Conservation (phyloP, 495 filamentous ascomycete genomes). For the Parathielavia appendiculata region DNA sequence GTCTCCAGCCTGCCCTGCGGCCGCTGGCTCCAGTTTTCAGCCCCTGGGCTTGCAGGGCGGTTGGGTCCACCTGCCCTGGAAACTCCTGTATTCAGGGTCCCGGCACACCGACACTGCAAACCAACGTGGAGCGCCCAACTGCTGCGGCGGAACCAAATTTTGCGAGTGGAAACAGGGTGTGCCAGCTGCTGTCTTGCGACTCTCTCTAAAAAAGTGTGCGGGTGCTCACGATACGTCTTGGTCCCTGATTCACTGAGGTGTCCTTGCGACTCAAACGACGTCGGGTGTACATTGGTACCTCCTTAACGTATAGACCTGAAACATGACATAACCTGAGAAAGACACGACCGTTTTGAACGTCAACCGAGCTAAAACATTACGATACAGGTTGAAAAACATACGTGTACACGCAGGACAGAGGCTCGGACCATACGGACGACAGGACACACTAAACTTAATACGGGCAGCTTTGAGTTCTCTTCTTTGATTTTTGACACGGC, state of each 20-base stretch:
- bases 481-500: too few species aligned
- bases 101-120: constrained; percentile 12
- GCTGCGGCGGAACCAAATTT: background rate
- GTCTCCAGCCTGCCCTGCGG: constrained; percentile 2
- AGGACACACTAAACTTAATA: too few species aligned
- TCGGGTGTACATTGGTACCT: background rate
- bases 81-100: background rate
- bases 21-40: constrained; percentile 1
- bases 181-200: too few species aligned
- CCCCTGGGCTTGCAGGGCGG: constrained; percentile 12
- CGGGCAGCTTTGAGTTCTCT: too few species aligned
- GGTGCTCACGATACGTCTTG: too few species aligned
- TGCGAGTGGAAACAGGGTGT: too few species aligned
- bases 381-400: background rate
- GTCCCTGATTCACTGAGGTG: background rate
- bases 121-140: background rate
- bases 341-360: background rate
- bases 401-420: background rate
- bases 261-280: too few species aligned
- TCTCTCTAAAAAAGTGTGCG: too few species aligned
- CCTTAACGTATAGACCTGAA: background rate
- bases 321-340: constrained; percentile 5
- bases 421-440: too few species aligned
- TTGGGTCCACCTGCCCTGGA: constrained; percentile 1
- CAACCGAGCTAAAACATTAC: too few species aligned